These are phyloP conservation scores for Clavispora phyllophila DNA, from an alignment of 805 yeast species.

Conservation along the genomic window DNA sequence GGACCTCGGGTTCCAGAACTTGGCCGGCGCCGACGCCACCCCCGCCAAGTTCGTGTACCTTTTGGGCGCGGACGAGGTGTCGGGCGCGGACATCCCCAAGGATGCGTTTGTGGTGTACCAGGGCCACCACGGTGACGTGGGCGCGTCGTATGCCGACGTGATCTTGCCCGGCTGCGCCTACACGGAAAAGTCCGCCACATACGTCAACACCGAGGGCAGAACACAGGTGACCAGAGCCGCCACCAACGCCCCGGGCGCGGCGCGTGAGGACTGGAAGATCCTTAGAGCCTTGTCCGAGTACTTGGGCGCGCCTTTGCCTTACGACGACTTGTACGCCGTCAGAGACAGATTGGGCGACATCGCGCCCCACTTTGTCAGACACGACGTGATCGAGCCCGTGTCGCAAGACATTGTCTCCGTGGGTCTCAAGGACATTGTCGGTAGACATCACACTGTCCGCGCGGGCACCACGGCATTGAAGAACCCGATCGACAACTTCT, in stretches of 20 bases:
- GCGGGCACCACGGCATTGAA: slow-evolving; percentile 43
- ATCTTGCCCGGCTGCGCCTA: slow-evolving; percentile 83
- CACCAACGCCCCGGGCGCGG: slow-evolving; percentile 79
- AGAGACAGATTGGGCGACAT: slow-evolving; percentile 68
- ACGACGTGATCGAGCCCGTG: slow-evolving; percentile 69
- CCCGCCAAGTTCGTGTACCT: slow-evolving; percentile 73
- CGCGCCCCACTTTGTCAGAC: slow-evolving; percentile 76
- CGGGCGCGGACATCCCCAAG: slow-evolving; percentile 63
- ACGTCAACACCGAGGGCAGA: slow-evolving; percentile 87
- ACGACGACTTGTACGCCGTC: slow-evolving; percentile 64
- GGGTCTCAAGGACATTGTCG: slow-evolving; percentile 46
- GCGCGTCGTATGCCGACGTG: slow-evolving; percentile 86
- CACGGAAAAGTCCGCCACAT: slow-evolving; percentile 82
- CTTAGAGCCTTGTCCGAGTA: slow-evolving; percentile 79
- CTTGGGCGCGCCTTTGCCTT: slow-evolving; percentile 64
- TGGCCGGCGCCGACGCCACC: slow-evolving; percentile 40
- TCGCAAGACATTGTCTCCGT: slow-evolving; percentile 51
- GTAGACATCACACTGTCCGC: slow-evolving; percentile 34
- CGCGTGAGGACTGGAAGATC: slow-evolving; percentile 90
- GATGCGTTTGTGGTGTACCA: slow-evolving; percentile 87
- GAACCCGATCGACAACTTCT: slow-evolving; percentile 76
- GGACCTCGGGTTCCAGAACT: slow-evolving; percentile 70
- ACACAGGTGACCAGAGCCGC: slow-evolving; percentile 84
- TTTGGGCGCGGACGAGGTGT: slow-evolving; percentile 79
- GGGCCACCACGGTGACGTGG: slow-evolving; percentile 89